A percentile compares a stretch with the other conserved stretches of the same genome.
phyloP scores from a whole-genome alignment of 1,284 basidiomycete genomes.

The Malassezia japonica region DNA sequence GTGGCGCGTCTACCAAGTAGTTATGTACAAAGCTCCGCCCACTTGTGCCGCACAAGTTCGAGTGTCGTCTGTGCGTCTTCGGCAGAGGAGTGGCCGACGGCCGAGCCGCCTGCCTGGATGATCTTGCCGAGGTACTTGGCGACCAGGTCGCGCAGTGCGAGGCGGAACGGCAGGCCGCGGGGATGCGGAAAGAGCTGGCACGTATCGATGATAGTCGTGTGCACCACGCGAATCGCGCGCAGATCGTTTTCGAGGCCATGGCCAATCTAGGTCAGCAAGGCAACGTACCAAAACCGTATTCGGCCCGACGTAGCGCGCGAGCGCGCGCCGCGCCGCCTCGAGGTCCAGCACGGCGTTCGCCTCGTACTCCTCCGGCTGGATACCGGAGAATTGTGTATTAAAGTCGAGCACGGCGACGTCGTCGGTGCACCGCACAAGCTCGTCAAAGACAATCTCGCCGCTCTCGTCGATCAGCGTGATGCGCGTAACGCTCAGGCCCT shows the following conservation, averaged over 20 bases:
- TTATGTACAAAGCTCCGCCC: not conserved
- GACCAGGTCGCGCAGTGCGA: slow-evolving; percentile 33
- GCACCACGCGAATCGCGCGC: slow-evolving; percentile 34
- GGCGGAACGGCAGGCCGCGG: slow-evolving; percentile 37
- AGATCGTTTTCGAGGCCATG: slow-evolving; percentile 45
- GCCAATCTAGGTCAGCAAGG: slow-evolving; percentile 18
- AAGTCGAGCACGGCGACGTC: slow-evolving; percentile 30
- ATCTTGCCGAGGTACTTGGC: slow-evolving; percentile 31
- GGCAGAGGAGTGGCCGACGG: slow-evolving; percentile 33
- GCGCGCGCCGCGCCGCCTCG: slow-evolving; percentile 20
- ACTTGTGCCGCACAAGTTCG: slow-evolving; percentile 30
- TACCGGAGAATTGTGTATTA: slow-evolving; percentile 43
- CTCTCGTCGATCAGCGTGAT: slow-evolving; percentile 38
- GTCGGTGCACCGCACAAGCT: slow-evolving; percentile 25
- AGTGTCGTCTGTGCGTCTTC: slow-evolving; percentile 39
- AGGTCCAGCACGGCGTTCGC: slow-evolving; percentile 24
- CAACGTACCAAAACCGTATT: slow-evolving; percentile 29
- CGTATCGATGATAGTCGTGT: slow-evolving; percentile 34
- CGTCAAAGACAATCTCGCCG: slow-evolving; percentile 34
- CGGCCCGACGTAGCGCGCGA: slow-evolving; percentile 30
- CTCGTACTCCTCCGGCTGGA: slow-evolving; percentile 28
- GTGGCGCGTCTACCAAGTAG: not conserved
- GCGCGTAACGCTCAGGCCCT: slow-evolving; percentile 36
- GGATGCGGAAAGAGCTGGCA: slow-evolving; percentile 38
- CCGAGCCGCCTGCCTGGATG: slow-evolving; percentile 33